A percentile compares a stretch with the other conserved stretches of the same genome.
Evolutionary conservation across 2,329 filamentous ascomycete species (phyloP).

Genomic region (Colletotrichum limetticola): DNA sequence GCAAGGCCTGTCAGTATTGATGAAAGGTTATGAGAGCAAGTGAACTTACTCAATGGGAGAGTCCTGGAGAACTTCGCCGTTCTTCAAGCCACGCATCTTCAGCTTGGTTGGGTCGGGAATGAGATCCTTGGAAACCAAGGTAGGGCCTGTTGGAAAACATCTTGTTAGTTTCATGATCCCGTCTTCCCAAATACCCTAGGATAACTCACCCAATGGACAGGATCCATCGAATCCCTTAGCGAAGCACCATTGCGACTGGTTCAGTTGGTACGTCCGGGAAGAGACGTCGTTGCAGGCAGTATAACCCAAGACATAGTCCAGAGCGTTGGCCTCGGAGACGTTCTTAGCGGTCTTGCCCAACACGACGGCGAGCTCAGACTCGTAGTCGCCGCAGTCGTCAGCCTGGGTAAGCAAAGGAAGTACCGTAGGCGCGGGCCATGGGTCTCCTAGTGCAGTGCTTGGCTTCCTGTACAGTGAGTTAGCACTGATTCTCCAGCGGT

Average conservation of each 20-base stretch:
- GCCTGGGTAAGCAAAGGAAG: conserved; percentile 61
- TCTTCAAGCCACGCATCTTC: conserved; percentile 56
- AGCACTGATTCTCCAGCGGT: not conserved
- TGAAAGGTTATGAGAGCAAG: conserved; percentile 31
- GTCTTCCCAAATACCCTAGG: too few relatives aligned
- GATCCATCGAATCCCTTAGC: conserved; percentile 68
- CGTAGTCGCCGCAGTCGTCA: conserved; percentile 67
- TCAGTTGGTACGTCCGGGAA: conserved; percentile 65
- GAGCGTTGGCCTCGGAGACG: conserved; percentile 64
- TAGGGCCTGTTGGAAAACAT: conserved; percentile 50
- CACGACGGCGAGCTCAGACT: conserved; percentile 68
- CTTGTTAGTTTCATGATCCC: not conserved
- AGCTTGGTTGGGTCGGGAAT: conserved; percentile 55
- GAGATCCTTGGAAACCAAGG: conserved; percentile 55
- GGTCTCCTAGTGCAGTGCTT: conserved; percentile 62
- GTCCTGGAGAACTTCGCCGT: conserved; percentile 63
- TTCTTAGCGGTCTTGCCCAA: conserved; percentile 63
- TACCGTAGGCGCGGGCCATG: conserved; percentile 60
- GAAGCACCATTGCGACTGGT: conserved; percentile 66
- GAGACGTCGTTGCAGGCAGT: conserved; percentile 73
- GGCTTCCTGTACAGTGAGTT: conserved; percentile 55
- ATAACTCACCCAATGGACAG: conserved; percentile 54
- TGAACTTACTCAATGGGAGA: conserved; percentile 43
- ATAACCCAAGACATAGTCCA: conserved; percentile 72
- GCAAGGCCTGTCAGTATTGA: conserved; percentile 42